Base-by-base conservation (phyloP, 306 rosid species). In the Neltuma alba region DNA sequence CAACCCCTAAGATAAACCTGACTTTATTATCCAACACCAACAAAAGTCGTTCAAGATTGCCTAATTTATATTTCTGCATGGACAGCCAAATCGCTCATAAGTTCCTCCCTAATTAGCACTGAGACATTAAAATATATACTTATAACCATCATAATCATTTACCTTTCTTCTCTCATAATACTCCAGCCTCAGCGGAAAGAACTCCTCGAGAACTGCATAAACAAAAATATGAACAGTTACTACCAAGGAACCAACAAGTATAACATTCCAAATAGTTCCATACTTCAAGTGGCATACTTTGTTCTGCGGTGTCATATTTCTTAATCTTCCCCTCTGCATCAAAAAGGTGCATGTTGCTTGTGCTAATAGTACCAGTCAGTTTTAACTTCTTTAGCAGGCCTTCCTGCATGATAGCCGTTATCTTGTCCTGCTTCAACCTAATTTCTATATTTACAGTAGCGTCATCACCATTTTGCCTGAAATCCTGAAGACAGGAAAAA, bases 111-210 rank as follows among this genome's bases (percentile, higher is more conserved):
- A n/a, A 6, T 31, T 55, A 25, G 21, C 10, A 21, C 50, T 9
- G 8, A 41, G 77, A 81, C 12, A n/a, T 58, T 28, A 64, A 42
- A 16, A 80, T 33, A 9, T 7, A 31, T 4, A 42, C 10, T 8
- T 7, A 40, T 67, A 54, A n/a, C 10, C 70, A 72, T 16, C 33
- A 63, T 11, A 34, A 68, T 18, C 36, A 76, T 71, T 76, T 67
- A 94, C 99, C 99, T 95, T 95, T 77, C 99, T 87, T 78, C 79
- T 86, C 79, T 87, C 98, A 74, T 92, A 95, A 78, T 78, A 95
- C 55, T 88, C 89, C 64, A 95, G 84, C 67, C 99, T 81, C 6
- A 92, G 81, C 66, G 86, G 93, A 58, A 85, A 92, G 77, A 95
- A 94, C 7, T 95, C 99, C 74, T 87, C 94, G 9, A 95, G 94